A percentile compares a stretch with the other conserved stretches of the same genome.
Evolutionary conservation across 352 stramenopile genomes (phyloP).

Genomic region (Phytopythium aichiense): DNA sequence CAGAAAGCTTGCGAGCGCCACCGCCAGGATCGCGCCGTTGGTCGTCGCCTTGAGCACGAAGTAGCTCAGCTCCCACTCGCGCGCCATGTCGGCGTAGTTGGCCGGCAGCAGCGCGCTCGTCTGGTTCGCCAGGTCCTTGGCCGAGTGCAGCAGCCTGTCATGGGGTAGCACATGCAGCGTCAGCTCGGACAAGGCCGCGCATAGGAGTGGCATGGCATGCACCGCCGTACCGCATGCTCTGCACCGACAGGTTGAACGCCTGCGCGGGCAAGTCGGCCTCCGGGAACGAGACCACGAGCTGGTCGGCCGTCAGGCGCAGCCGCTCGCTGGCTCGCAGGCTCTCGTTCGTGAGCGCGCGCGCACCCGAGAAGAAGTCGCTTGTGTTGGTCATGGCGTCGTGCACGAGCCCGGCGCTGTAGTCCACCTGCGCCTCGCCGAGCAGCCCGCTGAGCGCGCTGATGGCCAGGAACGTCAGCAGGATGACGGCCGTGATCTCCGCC

Average conservation of each 20-base stretch:
- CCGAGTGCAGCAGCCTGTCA: constrained; percentile 43
- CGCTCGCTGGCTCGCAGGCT: constrained; percentile 30
- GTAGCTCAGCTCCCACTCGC: constrained; percentile 68
- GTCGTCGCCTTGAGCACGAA: constrained; percentile 81
- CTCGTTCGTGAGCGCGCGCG: constrained; percentile 29
- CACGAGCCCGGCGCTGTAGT: constrained; percentile 78
- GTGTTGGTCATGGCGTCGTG: constrained; percentile 71
- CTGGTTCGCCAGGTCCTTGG: constrained; percentile 49
- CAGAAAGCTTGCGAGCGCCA: constrained; percentile 70
- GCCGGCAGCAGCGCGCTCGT: constrained; percentile 46
- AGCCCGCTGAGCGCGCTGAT: constrained; percentile 67
- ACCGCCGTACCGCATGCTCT: constrained; percentile 35
- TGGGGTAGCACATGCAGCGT: background rate
- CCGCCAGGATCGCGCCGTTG: constrained; percentile 71
- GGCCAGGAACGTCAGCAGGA: constrained; percentile 67
- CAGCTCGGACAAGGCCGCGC: background rate
- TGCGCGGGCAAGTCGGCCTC: constrained; percentile 56
- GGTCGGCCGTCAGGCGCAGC: constrained; percentile 45
- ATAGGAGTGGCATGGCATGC: no score
- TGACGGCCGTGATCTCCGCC: constrained; percentile 64
- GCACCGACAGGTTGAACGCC: constrained; percentile 61
- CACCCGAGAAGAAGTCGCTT: constrained; percentile 44
- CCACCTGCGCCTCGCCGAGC: constrained; percentile 71
- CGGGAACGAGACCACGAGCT: constrained; percentile 67
- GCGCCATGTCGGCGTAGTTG: constrained; percentile 50